phyloP scores from a whole-genome alignment of 2,329 filamentous ascomycete genomes.

The Fusarium longipes region DNA sequence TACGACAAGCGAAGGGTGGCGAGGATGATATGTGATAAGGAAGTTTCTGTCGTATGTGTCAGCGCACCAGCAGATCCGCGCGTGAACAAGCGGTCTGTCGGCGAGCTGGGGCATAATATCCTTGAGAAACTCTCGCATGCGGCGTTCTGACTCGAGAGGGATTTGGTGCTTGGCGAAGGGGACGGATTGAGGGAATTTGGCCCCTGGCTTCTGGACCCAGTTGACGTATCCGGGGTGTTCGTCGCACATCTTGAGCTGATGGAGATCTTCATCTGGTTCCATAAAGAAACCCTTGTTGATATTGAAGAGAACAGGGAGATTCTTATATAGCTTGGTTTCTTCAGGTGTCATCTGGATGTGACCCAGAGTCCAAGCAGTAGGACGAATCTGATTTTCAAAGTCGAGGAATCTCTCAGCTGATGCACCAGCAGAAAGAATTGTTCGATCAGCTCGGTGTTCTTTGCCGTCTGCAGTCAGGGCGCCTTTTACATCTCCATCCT shows the following conservation, averaged over 20 bases:
- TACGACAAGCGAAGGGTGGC: conserved; percentile 18
- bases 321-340: conserved; percentile 17
- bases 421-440: conserved; percentile 1
- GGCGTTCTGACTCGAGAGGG: conserved; percentile 19
- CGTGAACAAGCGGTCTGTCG: conserved; percentile 27
- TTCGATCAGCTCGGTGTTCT: conserved; percentile 21
- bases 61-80: conserved; percentile 35
- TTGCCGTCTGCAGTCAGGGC: conserved; percentile 17
- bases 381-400: conserved; percentile 37
- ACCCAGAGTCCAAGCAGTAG: conserved; percentile 25
- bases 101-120: conserved; percentile 29
- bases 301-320: conserved; percentile 32
- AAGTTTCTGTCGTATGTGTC: conserved; percentile 29
- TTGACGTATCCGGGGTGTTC: conserved; percentile 36
- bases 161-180: conserved; percentile 34
- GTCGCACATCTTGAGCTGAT: conserved; percentile 35
- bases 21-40: conserved; percentile 33
- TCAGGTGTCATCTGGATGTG: conserved; percentile 33
- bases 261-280: conserved; percentile 31
- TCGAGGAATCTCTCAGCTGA: conserved; percentile 29
- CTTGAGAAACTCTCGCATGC: conserved; percentile 6
- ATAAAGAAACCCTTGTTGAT: conserved; percentile 37
- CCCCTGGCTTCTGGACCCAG: conserved; percentile 11
- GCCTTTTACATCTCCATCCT: conserved; percentile 24
- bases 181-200: neutral